These are phyloP conservation scores for Phytophthora constricta DNA, from an alignment of 352 stramenopile species.

Conservation along the genomic window DNA sequence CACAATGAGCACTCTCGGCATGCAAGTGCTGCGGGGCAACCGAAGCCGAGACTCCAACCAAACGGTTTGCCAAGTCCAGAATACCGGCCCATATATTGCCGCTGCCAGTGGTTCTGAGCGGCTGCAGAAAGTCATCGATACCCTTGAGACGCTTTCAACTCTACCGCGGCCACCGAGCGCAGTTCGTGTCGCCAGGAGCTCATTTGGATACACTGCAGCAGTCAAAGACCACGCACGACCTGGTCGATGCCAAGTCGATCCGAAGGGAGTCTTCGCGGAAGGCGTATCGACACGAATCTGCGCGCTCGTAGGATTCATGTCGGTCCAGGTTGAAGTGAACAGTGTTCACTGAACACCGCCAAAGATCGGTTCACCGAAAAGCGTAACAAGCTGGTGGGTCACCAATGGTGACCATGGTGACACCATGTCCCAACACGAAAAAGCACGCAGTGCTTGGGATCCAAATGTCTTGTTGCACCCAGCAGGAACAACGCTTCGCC, in stretches of 20 bases:
- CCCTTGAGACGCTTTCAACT: background rate
- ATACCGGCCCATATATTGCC: no score
- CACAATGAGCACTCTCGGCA: no score
- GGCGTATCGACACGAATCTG: conserved; percentile 1
- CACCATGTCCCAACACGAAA: background rate
- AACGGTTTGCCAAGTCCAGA: no score
- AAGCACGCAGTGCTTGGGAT: background rate
- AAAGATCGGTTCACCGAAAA: no score
- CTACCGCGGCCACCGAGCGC: background rate
- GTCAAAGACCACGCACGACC: background rate
- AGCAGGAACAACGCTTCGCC: background rate
- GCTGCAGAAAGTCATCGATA: no score
- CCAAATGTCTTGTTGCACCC: background rate
- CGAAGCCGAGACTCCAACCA: no score
- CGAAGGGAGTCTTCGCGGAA: conserved; percentile 19
- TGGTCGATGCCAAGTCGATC: conserved; percentile 2
- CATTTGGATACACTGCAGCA: background rate
- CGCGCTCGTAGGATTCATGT: conserved; percentile 1
- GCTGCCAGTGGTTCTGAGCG: no score
- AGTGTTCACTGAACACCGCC: no score
- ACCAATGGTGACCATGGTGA: no score
- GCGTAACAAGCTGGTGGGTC: no score
- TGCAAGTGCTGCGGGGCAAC: no score
- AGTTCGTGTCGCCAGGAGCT: background rate
- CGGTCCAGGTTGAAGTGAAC: conserved; percentile 15